Evolutionary conservation across 2,329 filamentous ascomycete genomes (phyloP).

Genomic region (Aspergillus chevalieri): DNA sequence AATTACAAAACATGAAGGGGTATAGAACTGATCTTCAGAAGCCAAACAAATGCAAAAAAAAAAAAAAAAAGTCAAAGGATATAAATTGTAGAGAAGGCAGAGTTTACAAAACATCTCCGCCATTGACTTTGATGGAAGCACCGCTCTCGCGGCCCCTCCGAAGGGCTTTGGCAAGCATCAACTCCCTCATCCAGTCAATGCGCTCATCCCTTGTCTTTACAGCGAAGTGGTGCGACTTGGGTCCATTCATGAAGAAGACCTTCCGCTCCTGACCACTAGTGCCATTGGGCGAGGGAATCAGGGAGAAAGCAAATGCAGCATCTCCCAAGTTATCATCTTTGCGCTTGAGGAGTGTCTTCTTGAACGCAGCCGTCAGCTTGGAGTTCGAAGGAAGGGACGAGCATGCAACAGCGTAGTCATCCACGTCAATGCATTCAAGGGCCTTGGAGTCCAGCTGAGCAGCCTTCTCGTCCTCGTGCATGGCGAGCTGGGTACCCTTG

Average conservation of each 20-base stretch:
- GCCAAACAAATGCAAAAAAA: neutral
- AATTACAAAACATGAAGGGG: neutral
- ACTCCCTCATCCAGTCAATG: constrained; percentile 71
- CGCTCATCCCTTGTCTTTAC: constrained; percentile 80
- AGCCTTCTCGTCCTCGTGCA: constrained; percentile 24
- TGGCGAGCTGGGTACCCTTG: constrained; percentile 58
- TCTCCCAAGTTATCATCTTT: constrained; percentile 21
- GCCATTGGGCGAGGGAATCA: constrained; percentile 38
- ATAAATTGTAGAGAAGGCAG: too few relatives aligned
- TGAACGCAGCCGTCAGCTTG: constrained; percentile 84
- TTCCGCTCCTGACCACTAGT: constrained; percentile 33
- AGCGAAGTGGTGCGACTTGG: constrained; percentile 90
- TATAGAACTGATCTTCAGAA: neutral
- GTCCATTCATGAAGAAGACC: constrained; percentile 42
- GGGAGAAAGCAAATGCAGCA: constrained; percentile 36
- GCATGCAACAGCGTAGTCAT: constrained; percentile 49
- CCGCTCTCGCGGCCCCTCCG: constrained; percentile 25
- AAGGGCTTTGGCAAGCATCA: constrained; percentile 42
- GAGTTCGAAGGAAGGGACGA: constrained; percentile 66
- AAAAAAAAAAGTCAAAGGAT: neutral
- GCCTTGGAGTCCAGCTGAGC: constrained; percentile 17
- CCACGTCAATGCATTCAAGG: constrained; percentile 76
- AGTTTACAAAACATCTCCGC: constrained; percentile 17
- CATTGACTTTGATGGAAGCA: constrained; percentile 23
- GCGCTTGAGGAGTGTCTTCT: constrained; percentile 44